Percentiles rank a stretch among this genome's conserved stretches.
phyloP scores from a whole-genome alignment of 208 protist species.

The Herpetomonas samuelpessoai region DNA sequence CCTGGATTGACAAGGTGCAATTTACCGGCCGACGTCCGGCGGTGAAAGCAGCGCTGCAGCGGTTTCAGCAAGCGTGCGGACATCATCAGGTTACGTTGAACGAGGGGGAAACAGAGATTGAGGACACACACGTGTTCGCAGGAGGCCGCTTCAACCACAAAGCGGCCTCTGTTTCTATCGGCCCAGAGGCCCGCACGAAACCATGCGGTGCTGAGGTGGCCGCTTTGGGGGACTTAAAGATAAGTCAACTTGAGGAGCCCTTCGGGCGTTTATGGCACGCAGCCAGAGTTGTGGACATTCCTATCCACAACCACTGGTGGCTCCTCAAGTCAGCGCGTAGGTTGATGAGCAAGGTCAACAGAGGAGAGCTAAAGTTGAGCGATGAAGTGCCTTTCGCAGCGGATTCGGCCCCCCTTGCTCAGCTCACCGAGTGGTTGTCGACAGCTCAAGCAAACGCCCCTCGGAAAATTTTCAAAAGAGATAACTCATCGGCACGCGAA shows the following conservation, averaged over 20 bases:
- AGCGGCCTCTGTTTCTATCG: not conserved
- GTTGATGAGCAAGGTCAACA: not conserved
- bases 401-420: not conserved
- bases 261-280: not conserved
- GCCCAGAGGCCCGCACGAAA: too few species aligned
- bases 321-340: not conserved
- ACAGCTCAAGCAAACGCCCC: not conserved
- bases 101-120: not conserved
- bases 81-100: not conserved
- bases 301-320: not conserved
- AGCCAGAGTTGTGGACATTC: not conserved
- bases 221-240: not conserved
- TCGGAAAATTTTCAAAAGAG: too few species aligned
- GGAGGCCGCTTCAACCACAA: not conserved
- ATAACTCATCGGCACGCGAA: too few species aligned
- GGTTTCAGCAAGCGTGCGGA: not conserved
- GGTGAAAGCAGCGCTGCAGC: not conserved
- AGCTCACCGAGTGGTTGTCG: not conserved
- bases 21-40: not conserved
- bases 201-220: not conserved
- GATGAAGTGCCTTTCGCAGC: not conserved
- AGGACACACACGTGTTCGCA: not conserved
- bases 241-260: not conserved
- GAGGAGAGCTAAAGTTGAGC: too few species aligned
- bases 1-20: conserved; percentile 5